Evolutionary conservation across 208 protist genomes (phyloP).

Genomic region (Trypanosoma theileri): DNA sequence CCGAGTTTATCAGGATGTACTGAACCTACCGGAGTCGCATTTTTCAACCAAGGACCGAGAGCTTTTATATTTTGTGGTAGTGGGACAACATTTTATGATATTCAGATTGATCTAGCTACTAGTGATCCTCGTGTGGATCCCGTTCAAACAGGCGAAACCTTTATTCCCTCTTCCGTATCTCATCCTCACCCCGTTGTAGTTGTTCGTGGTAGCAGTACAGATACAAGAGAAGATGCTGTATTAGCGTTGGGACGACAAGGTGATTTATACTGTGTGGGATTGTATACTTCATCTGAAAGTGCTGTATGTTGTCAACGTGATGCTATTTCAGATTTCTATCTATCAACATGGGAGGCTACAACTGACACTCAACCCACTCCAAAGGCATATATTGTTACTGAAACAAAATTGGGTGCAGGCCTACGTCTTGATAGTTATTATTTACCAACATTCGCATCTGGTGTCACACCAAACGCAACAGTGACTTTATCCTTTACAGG

Average conservation of each 20-base stretch:
- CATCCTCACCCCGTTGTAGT: slow-evolving; percentile 11
- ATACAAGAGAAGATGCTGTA: neutral
- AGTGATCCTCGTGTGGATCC: neutral
- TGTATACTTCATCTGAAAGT: neutral
- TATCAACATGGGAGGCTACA: slow-evolving; percentile 4
- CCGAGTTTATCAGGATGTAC: neutral
- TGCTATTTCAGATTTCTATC: slow-evolving; percentile 20
- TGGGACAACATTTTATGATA: neutral
- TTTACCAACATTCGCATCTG: slow-evolving; percentile 6
- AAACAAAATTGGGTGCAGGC: neutral
- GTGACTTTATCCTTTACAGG: neutral
- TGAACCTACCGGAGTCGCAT: neutral
- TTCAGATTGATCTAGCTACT: neutral
- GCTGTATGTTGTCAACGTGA: neutral
- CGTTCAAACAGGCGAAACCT: neutral
- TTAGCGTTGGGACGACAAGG: neutral
- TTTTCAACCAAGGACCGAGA: neutral
- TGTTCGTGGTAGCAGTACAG: neutral
- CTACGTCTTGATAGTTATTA: slow-evolving; percentile 11
- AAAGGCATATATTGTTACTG: slow-evolving; percentile 6
- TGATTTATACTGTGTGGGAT: slow-evolving; percentile 4
- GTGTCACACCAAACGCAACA: slow-evolving; percentile 5
- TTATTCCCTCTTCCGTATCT: neutral
- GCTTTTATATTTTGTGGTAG: slow-evolving; percentile 16
- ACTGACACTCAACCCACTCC: neutral